These are phyloP conservation scores for Sphagnum contortum DNA, from an alignment of 225 moss, liverwort and hornwort genomes.

Conservation along the genomic window DNA sequence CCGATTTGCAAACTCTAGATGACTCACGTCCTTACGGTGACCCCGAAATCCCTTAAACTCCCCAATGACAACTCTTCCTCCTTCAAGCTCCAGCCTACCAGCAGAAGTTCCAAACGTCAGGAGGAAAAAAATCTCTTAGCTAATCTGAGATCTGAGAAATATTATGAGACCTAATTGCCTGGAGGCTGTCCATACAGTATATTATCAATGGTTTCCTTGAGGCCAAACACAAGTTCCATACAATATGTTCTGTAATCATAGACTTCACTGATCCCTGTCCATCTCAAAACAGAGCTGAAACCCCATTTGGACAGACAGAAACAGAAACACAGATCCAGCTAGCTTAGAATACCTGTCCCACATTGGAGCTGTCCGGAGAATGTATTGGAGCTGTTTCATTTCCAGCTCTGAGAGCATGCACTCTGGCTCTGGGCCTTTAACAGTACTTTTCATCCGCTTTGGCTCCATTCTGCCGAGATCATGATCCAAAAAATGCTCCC, in stretches of 20 bases:
- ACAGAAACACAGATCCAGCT: slow-evolving; percentile 5
- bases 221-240: too few relatives aligned
- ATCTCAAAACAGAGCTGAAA: too few relatives aligned
- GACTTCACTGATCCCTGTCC: too few relatives aligned
- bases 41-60: slow-evolving; percentile 49
- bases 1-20: slow-evolving; percentile 39
- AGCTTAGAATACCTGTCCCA: slow-evolving; percentile 56
- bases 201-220: too few relatives aligned
- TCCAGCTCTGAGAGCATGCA: slow-evolving; percentile 29
- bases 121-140: too few relatives aligned
- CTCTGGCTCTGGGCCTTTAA: slow-evolving; percentile 28
- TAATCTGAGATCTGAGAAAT: too few relatives aligned
- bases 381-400: slow-evolving; percentile 50
- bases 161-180: too few relatives aligned
- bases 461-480: slow-evolving; percentile 29
- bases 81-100: slow-evolving; percentile 51
- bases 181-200: too few relatives aligned
- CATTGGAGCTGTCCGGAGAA: slow-evolving; percentile 68
- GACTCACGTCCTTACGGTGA: slow-evolving; percentile 27
- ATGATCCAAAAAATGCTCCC: slow-evolving; percentile 56
- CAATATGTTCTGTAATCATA: too few relatives aligned
- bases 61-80: slow-evolving; percentile 51
- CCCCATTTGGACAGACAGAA: neutral
- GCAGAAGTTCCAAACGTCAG: neutral
- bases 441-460: slow-evolving; percentile 50